These are phyloP conservation scores for Daldinia concentrica DNA, from an alignment of 495 filamentous ascomycete species.

Conservation along the genomic window DNA sequence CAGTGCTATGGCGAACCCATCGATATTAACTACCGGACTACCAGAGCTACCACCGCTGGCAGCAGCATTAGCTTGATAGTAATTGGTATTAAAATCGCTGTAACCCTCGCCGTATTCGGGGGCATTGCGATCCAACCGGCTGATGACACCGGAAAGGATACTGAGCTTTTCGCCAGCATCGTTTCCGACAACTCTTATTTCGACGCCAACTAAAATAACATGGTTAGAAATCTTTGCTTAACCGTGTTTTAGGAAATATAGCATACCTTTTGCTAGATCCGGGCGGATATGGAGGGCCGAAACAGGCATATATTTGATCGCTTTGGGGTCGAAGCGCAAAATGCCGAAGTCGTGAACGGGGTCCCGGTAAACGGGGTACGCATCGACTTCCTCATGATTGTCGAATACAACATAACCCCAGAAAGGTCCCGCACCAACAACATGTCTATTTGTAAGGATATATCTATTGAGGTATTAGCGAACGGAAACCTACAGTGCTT, in stretches of 20 bases:
- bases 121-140: conserved; percentile 92
- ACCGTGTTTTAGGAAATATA: background rate
- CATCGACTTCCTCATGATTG: conserved; percentile 97
- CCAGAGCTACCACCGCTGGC: conserved; percentile 97
- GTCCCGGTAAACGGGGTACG: conserved; percentile 97
- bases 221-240: background rate
- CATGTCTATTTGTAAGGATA: conserved; percentile 90
- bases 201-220: conserved; percentile 71
- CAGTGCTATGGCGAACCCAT: conserved; percentile 90
- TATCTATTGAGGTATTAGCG: conserved; percentile 58
- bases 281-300: conserved; percentile 81
- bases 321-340: conserved; percentile 91
- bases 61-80: conserved; percentile 97
- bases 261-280: conserved; percentile 73
- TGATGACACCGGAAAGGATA: conserved; percentile 97
- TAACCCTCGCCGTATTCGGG: conserved; percentile 99
- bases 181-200: conserved; percentile 97
- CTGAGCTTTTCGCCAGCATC: conserved; percentile 98
- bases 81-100: conserved; percentile 99
- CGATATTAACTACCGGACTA: conserved; percentile 95
- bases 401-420: conserved; percentile 98
- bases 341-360: conserved; percentile 99
- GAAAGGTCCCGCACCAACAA: conserved; percentile 96
- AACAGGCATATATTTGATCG: conserved; percentile 95
- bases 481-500: conserved; percentile 30